A percentile compares a stretch with the other conserved stretches of the same genome.
Evolutionary conservation across 148 eudicot genomes (phyloP).

Genomic region (Rhododendron ferrugineum): DNA sequence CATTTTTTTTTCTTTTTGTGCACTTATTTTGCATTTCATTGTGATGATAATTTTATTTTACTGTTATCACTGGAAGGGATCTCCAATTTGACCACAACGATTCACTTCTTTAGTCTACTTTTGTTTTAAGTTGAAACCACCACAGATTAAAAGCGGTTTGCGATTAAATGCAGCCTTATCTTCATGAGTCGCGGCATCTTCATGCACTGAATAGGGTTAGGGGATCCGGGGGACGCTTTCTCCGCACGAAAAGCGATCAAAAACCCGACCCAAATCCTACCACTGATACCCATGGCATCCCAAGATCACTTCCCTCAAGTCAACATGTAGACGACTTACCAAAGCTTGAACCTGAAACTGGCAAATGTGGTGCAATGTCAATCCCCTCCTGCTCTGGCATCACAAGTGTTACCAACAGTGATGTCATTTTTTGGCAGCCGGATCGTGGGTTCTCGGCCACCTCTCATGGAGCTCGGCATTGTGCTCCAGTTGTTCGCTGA

Average conservation of each 20-base stretch:
- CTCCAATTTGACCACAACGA: background rate
- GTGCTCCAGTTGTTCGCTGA: conserved; percentile 51
- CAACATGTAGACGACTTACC: conserved; percentile 8
- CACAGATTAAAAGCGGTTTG: background rate
- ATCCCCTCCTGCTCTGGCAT: conserved; percentile 3
- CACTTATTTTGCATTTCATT: background rate
- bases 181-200: conserved; percentile 86
- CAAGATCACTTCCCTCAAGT: conserved; percentile 8
- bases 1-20: background rate
- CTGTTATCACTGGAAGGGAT: background rate
- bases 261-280: conserved; percentile 19
- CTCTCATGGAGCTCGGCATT: conserved; percentile 32
- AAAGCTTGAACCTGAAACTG: conserved; percentile 18
- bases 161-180: conserved; percentile 69
- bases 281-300: conserved; percentile 3
- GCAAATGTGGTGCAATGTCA: conserved; percentile 15
- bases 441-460: conserved; percentile 34
- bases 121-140: background rate
- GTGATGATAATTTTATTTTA: background rate
- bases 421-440: conserved; percentile 26
- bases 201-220: conserved; percentile 86
- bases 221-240: conserved; percentile 86
- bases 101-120: background rate
- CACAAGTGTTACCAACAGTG: conserved; percentile 12
- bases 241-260: conserved; percentile 55